phyloP scores from a whole-genome alignment of 2,329 filamentous ascomycete species.

The Sporothrix pallida region DNA sequence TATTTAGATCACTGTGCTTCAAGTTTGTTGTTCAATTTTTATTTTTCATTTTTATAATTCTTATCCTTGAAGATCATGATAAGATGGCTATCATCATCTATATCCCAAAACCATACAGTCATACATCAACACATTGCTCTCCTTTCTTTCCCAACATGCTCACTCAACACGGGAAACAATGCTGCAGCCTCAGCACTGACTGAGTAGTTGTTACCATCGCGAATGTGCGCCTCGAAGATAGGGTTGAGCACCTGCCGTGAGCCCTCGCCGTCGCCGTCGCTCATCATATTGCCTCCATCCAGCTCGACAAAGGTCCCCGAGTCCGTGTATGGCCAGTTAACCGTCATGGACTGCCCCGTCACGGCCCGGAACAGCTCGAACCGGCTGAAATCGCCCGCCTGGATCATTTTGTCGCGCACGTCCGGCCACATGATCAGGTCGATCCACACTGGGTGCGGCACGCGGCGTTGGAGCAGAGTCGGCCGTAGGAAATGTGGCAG shows the following conservation, averaged over 20 bases:
- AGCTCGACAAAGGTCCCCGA: slow-evolving; percentile 1
- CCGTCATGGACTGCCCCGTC: slow-evolving; percentile 21
- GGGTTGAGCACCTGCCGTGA: slow-evolving; percentile 27
- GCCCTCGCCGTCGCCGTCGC: not conserved
- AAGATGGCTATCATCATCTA: too few relatives aligned
- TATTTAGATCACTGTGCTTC: too few relatives aligned
- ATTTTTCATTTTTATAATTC: too few relatives aligned
- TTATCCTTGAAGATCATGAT: too few relatives aligned
- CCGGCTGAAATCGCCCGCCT: slow-evolving; percentile 7
- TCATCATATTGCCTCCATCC: not conserved
- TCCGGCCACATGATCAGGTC: slow-evolving; percentile 34
- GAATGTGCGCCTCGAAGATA: slow-evolving; percentile 48
- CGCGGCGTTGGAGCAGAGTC: slow-evolving; percentile 38
- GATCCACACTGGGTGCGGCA: slow-evolving; percentile 35
- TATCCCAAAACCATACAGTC: too few relatives aligned
- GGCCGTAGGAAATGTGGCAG: slow-evolving; percentile 40
- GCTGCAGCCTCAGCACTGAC: slow-evolving; percentile 71
- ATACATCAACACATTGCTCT: not conserved
- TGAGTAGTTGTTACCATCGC: slow-evolving; percentile 80
- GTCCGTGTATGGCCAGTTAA: slow-evolving; percentile 34
- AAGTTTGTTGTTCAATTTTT: too few relatives aligned
- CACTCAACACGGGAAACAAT: slow-evolving; percentile 64
- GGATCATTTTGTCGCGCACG: slow-evolving; percentile 33
- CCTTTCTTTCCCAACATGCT: not conserved
- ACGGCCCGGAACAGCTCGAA: slow-evolving; percentile 27